Conservation (phyloP, 768 basidiomycete species). For the Mycena olivaceomarginata region DNA sequence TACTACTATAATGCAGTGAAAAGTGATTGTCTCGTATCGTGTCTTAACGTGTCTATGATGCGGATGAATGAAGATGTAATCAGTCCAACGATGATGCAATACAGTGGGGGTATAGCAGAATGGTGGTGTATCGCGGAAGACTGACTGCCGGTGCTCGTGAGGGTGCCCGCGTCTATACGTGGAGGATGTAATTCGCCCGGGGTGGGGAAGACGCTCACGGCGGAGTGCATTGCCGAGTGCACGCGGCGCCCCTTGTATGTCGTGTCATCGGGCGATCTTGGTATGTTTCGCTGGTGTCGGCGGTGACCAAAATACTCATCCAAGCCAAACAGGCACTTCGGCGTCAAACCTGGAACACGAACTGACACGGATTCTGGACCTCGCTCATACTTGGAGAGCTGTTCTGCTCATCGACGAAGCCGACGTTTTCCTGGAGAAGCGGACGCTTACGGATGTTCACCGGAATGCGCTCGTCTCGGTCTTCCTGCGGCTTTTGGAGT, state of each 20-base stretch:
- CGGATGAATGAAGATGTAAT: constrained; percentile 39
- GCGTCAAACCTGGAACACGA: constrained; percentile 37
- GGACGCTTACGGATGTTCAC: constrained; percentile 40
- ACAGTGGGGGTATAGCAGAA: constrained; percentile 48
- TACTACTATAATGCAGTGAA: constrained; percentile 43
- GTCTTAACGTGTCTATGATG: constrained; percentile 50
- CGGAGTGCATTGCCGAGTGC: constrained; percentile 47
- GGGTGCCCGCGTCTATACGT: constrained; percentile 42
- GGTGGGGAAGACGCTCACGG: constrained; percentile 47
- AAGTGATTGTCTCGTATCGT: constrained; percentile 70
- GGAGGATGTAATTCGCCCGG: constrained; percentile 42
- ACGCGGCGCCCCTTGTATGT: constrained; percentile 45
- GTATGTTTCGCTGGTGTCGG: constrained; percentile 18
- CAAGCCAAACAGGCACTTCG: constrained; percentile 18
- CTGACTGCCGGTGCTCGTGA: constrained; percentile 50
- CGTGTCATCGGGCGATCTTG: constrained; percentile 47
- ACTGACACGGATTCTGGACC: constrained; percentile 40
- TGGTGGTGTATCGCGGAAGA: constrained; percentile 57
- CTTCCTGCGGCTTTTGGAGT: constrained; percentile 47
- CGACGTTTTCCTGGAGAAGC: constrained; percentile 49
- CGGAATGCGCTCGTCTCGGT: constrained; percentile 48
- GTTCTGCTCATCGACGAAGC: constrained; percentile 50
- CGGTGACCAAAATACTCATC: background rate
- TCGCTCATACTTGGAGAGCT: constrained; percentile 47
- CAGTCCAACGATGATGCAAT: constrained; percentile 57